Evolutionary conservation across 768 basidiomycete genomes (phyloP).

Genomic region (Russula abietina): DNA sequence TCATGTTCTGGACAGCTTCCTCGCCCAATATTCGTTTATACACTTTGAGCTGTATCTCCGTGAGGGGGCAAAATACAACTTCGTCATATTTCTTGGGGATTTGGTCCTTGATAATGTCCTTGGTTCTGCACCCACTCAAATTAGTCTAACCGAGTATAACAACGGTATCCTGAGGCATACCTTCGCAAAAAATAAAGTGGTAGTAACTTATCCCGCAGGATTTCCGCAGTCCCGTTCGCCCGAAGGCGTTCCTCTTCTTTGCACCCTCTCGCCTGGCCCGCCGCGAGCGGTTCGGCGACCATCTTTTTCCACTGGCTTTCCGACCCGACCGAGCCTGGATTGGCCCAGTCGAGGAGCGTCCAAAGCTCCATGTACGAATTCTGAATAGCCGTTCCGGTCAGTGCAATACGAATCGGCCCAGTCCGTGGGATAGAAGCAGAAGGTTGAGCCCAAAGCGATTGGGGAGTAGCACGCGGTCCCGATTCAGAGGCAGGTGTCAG

Average conservation of each 20-base stretch:
- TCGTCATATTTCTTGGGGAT: conserved; percentile 85
- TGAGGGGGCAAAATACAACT: conserved; percentile 91
- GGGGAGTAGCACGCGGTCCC: background rate
- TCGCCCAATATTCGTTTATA: conserved; percentile 69
- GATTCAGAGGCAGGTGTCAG: conserved; percentile 5
- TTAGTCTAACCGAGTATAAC: conserved; percentile 1
- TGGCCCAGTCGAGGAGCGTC: conserved; percentile 91
- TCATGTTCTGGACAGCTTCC: conserved; percentile 61
- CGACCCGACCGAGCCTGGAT: conserved; percentile 70
- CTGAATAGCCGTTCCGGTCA: conserved; percentile 82
- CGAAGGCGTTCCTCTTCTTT: conserved; percentile 55
- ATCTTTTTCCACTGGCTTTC: conserved; percentile 69
- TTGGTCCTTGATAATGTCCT: conserved; percentile 70
- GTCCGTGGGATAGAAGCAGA: conserved; percentile 4
- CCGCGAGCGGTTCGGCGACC: conserved; percentile 59
- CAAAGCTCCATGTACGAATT: conserved; percentile 89
- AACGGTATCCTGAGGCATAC: conserved; percentile 32
- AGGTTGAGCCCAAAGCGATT: background rate
- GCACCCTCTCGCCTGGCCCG: conserved; percentile 62
- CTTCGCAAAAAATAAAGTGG: conserved; percentile 82
- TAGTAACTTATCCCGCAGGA: conserved; percentile 60
- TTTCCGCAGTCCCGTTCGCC: conserved; percentile 54
- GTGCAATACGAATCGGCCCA: conserved; percentile 56
- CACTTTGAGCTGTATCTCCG: conserved; percentile 57
- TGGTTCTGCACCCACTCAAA: conserved; percentile 45